Evolutionary conservation across 345 rosid genomes (phyloP), one percentile per base, ranked within the genome.

Genomic region (Gossypium raimondii): DNA sequence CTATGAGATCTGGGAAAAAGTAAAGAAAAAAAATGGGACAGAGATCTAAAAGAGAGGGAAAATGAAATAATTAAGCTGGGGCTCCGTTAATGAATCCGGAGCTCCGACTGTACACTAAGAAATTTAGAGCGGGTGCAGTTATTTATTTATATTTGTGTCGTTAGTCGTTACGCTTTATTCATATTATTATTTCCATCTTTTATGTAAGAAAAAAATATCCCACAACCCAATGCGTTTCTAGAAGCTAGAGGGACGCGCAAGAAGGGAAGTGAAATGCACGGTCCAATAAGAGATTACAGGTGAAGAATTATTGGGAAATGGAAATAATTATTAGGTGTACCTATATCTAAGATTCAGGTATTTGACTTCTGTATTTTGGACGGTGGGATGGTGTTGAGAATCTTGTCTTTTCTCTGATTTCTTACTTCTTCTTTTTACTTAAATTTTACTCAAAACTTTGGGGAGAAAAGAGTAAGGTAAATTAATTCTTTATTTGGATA

Each of bases 41-140:
- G 29, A 56, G 60, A 71, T 14, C n/a, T 17, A 71, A 53, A 71
- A 70, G 44, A 34, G 45, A 29, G 25, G 47, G 60, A 70, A 29
- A 70, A 70, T n/a, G 27, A 11, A 22, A 53, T 71, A 53, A 52
- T 38, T 18, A 50, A 71, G 64, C 63, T 71, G 47, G 63, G 74
- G 74, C 74, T 71, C 74, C 74, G 74, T 71, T 10, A 71, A 38
- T 50, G 74, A 71, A 34, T 48, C 74, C 74, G 74, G 74, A 55
- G 74, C 74, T 71, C 74, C 74, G 62, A 38, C n/a, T 52, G 64
- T 63, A 55, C 41, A 29, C 50, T 29, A 71, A 20, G 59, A 55
- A 55, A 12, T 45, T 43, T 7, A 18, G 27, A 12, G 53, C 20
- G 38, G 59, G 59, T 71, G 56, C 29, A 55, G 74, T 18, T 71